These are phyloP conservation scores for Gentiana macrophylla DNA, from an alignment of 257 asterid species.

Conservation along the genomic window DNA sequence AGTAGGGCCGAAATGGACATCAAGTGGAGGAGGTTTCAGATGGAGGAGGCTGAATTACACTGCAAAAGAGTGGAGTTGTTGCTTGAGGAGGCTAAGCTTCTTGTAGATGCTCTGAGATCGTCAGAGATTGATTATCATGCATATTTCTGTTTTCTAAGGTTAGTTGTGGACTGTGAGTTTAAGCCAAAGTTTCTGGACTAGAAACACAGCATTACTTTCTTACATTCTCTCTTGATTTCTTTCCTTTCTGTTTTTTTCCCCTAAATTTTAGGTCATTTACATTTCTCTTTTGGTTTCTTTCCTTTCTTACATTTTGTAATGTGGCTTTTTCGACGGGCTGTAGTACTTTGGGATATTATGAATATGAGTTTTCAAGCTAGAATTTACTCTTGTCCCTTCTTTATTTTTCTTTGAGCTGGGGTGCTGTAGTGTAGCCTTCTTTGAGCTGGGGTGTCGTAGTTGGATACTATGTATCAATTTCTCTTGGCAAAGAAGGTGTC, in stretches of 20 bases:
- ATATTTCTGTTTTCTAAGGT: neutral
- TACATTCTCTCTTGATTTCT: neutral
- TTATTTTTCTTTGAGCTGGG: too few relatives aligned
- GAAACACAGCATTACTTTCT: neutral
- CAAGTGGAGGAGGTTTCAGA: constrained; percentile 25
- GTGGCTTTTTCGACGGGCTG: too few relatives aligned
- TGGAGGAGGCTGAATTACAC: constrained; percentile 21
- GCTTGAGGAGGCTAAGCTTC: constrained; percentile 21
- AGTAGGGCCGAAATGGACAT: constrained; percentile 22
- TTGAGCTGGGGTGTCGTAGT: too few relatives aligned
- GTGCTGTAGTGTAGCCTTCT: too few relatives aligned
- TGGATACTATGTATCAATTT: too few relatives aligned
- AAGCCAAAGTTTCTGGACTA: neutral
- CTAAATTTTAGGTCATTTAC: too few relatives aligned
- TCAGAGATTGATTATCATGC: constrained; percentile 2
- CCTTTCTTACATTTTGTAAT: too few relatives aligned
- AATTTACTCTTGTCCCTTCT: too few relatives aligned
- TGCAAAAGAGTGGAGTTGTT: constrained; percentile 23
- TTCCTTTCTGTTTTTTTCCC: neutral
- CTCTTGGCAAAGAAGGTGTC: too few relatives aligned
- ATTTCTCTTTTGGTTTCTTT: too few relatives aligned
- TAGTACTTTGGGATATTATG: too few relatives aligned
- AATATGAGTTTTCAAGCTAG: too few relatives aligned
- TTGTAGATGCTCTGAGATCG: constrained; percentile 22
- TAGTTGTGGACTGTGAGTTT: neutral